Evolutionary conservation across 306 rosid genomes (phyloP).

Genomic region (Crataegus laevigata): DNA sequence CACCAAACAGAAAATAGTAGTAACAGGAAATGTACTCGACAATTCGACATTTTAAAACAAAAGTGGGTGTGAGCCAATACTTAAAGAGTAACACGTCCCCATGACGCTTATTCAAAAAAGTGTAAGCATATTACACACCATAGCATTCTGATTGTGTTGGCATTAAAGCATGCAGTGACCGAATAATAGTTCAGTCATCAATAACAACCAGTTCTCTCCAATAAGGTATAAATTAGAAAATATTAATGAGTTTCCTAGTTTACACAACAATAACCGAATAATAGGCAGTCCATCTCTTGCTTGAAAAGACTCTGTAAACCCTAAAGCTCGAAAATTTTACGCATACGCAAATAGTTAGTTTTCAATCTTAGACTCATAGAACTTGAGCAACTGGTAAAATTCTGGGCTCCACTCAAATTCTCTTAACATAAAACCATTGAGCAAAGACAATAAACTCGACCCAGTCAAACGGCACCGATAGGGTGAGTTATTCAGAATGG

Average conservation of each 20-base stretch:
- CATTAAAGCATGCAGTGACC: too few relatives aligned
- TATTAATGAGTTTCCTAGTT: neutral
- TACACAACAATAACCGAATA: neutral
- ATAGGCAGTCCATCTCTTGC: neutral
- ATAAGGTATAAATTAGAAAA: neutral
- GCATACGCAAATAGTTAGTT: neutral
- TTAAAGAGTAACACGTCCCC: neutral
- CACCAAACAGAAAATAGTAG: neutral
- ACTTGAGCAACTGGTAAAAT: neutral
- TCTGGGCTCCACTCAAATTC: neutral
- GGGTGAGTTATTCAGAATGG: neutral
- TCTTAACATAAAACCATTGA: neutral
- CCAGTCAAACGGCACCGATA: neutral
- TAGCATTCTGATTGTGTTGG: neutral
- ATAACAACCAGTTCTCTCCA: neutral
- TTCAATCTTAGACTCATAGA: neutral
- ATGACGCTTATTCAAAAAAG: neutral
- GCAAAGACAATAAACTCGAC: neutral
- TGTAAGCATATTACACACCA: neutral
- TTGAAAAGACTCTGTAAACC: neutral
- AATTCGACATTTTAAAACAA: neutral
- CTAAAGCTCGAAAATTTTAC: neutral
- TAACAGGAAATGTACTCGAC: neutral
- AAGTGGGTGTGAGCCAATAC: neutral
- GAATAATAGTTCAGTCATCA: neutral